Base-by-base conservation (phyloP, 140 eudicot species). In the Senecio squalidus region DNA sequence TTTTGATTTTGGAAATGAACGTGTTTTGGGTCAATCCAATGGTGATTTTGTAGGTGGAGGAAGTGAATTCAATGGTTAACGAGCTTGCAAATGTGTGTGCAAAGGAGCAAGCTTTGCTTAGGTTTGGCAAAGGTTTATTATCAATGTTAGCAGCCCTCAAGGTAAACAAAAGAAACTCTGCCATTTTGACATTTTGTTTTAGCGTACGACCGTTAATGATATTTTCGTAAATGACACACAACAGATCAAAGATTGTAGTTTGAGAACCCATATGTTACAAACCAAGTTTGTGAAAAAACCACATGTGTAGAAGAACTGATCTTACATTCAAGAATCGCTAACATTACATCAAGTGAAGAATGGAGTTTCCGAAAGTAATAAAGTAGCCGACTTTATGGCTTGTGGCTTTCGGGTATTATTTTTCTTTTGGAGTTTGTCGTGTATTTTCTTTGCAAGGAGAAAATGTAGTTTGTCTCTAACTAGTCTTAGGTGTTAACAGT, bases 181-280 rank as follows among this genome's bases (percentile, higher is more conserved):
- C 22, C 15, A 45, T 33, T 38, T 3, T 21, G 15, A 31, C 25
- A 0, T n/a, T 17, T 38, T 33, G 11, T 31, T 10, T 39, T 28
- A n/a, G 15, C 0, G 8, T 22, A 29, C 17, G 9, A 38, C 36
- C 16, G n/a, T 14, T 40, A 34, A 39, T 43, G 9, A 18, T 23
- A 2, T 11, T 17, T n/a, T 26, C 26, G 10, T 38, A 39, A 60
- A 68, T 13, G 2, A 57, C n/a, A 48, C 20, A 13, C n/a, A 47
- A 67, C 88, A 88, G 96, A 92, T 88, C 36, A 82, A 69, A 56
- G 82, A 84, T 57, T 82, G 85, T 74, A 88, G 95, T 66, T 76
- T 88, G 83, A 66, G 95, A 75, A 84, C 96, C 3, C 88, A 84
- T 43, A 66, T 79, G 68, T 67, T 88, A 74, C 96, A 72, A 72